Conservation (phyloP, 139 green algal genomes). For the Closterium sp. region DNA sequence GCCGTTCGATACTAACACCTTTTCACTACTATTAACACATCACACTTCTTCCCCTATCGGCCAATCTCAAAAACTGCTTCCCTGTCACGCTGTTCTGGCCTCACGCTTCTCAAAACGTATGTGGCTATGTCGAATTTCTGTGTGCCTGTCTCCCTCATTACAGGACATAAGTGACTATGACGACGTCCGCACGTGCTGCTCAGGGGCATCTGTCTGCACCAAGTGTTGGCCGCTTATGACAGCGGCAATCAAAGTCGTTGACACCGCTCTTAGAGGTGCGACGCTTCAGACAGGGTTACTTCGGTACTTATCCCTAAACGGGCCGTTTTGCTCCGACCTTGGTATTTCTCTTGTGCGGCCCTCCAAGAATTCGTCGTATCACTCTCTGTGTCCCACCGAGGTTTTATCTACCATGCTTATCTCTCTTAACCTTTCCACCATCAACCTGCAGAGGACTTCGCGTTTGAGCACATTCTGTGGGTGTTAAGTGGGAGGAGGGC, state of each 20-base stretch:
- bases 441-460: conserved; percentile 84
- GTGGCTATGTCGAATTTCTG: neutral
- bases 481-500: conserved; percentile 94
- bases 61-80: too few relatives aligned
- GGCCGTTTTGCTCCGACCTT: too few relatives aligned
- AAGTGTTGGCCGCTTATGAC: conserved; percentile 97
- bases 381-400: too few relatives aligned
- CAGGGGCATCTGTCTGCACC: conserved; percentile 70
- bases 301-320: too few relatives aligned
- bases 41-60: neutral
- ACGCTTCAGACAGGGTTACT: too few relatives aligned
- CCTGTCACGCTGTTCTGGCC: neutral
- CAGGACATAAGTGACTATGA: conserved; percentile 97
- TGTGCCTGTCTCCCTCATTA: neutral
- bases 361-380: too few relatives aligned
- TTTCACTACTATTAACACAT: too few relatives aligned
- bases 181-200: conserved; percentile 81
- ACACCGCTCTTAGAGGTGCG: conserved; percentile 36
- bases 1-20: neutral
- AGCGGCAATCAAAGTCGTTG: conserved; percentile 78
- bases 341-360: too few relatives aligned
- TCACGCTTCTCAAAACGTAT: neutral
- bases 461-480: conserved; percentile 94
- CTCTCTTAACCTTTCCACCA: too few relatives aligned
- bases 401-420: too few relatives aligned